Evolutionary conservation across 768 basidiomycete genomes (phyloP), one percentile per base, ranked within the genome.

Genomic region (Lentinus brumalis): DNA sequence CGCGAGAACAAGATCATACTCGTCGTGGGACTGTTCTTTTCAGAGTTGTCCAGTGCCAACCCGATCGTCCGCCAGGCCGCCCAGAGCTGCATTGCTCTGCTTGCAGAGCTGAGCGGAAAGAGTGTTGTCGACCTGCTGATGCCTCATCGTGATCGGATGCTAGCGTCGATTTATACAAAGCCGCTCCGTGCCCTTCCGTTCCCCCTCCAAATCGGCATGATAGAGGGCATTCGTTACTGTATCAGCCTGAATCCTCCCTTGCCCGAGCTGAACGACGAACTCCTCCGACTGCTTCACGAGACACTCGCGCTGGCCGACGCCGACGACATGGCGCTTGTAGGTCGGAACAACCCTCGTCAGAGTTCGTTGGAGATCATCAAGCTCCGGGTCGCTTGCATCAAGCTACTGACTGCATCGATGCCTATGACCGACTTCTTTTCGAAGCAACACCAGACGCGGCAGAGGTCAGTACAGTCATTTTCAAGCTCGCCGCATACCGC

Each of bases 181-280:
- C 97, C 97, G 12, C 82, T 99, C 18, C 83, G 97, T 54, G 97
- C 97, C 0, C 82, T 99, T 29, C 95, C 95, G 1, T 96, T 98
- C 72, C 82, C 89, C 15, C 93, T 94, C 68, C 97, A 98, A 73
- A 97, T 98, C 59, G 97, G 96, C 32, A 95, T 98, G 84, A 94
- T 98, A 60, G 97, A 98, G 68, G 94, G 94, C 16, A 87, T 98
- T 61, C 91, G 96, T 10, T 99, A 95, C 72, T 93, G 94, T 71
- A 86, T 99, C 62, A 90, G 86, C 59, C 78, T 98, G 38, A 85
- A 92, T 30, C 96, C 97, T 10, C 92, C 94, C 0, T 82, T 98
- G 29, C 87, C 94, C 2, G 95, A 97, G 66, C 79, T 95, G 42
- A 94, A 93, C 64, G 96, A 98, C 46, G 95, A 98, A 72, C 85